Conservation (phyloP, 2,329 filamentous ascomycete species). For the Dactylellina cionopaga region DNA sequence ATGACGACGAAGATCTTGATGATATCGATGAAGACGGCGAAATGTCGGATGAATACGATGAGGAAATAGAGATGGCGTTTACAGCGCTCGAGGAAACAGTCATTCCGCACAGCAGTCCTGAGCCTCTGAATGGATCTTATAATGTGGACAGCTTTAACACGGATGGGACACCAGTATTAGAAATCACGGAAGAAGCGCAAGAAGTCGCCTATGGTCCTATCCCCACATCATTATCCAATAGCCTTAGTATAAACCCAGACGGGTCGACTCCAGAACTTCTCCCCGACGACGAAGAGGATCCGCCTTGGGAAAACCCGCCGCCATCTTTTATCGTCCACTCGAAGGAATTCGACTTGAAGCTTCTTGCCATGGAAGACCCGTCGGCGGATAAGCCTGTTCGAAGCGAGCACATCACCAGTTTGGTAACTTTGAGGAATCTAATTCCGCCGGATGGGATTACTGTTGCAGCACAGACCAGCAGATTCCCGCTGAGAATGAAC, state of each 20-base stretch:
- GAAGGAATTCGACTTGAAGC: constrained; percentile 43
- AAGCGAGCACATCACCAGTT: constrained; percentile 17
- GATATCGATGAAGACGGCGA: constrained; percentile 24
- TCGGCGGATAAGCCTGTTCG: background rate
- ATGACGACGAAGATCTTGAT: constrained; percentile 38
- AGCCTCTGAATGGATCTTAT: constrained; percentile 69
- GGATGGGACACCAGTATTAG: background rate
- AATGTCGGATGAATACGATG: constrained; percentile 14
- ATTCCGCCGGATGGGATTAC: constrained; percentile 45
- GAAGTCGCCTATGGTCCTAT: constrained; percentile 33
- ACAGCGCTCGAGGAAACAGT: constrained; percentile 25
- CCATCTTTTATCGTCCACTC: constrained; percentile 41
- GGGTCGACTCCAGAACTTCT: background rate
- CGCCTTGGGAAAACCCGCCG: constrained; percentile 33
- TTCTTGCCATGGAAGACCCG: constrained; percentile 22
- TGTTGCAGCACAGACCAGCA: constrained; percentile 24
- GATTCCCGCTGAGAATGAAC: constrained; percentile 62
- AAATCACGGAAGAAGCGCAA: constrained; percentile 27
- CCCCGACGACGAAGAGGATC: background rate
- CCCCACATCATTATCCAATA: background rate
- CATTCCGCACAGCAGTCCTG: background rate
- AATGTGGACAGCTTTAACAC: constrained; percentile 59
- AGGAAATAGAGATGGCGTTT: constrained; percentile 18
- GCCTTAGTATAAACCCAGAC: background rate
- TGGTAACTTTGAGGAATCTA: constrained; percentile 28